A percentile compares a stretch with the other conserved stretches of the same genome.
These are phyloP conservation scores for Metschnikowia koreensis DNA, from an alignment of 805 yeast species.

Conservation along the genomic window DNA sequence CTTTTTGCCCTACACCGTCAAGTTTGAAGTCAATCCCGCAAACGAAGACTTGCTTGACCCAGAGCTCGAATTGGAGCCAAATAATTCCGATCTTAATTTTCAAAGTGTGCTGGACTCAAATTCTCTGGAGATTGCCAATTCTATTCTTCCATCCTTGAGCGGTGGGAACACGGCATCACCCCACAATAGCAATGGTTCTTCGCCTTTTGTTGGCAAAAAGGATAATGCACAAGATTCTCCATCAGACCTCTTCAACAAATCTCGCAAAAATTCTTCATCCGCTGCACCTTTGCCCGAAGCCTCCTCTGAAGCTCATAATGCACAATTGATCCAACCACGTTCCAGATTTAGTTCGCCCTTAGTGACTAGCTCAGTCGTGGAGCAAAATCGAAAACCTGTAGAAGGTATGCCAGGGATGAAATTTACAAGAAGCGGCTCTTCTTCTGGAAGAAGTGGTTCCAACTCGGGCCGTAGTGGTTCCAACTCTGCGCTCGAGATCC, in stretches of 20 bases:
- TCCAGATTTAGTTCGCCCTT: conserved; percentile 34
- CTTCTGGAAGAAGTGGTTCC: conserved; percentile 20
- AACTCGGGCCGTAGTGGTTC: conserved; percentile 11
- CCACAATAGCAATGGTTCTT: conserved; percentile 16
- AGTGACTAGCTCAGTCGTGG: conserved; percentile 35
- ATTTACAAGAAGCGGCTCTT: conserved; percentile 28
- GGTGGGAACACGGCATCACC: conserved; percentile 31
- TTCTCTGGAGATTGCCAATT: conserved; percentile 18
- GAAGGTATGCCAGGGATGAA: conserved; percentile 39
- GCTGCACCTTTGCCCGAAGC: conserved; percentile 21
- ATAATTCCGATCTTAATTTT: background rate
- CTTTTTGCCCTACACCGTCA: conserved; percentile 75
- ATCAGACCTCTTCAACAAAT: conserved; percentile 50
- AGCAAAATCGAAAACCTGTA: conserved; percentile 28
- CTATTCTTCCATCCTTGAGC: conserved; percentile 37
- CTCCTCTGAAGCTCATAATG: conserved; percentile 24
- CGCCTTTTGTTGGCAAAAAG: conserved; percentile 21
- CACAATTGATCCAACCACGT: conserved; percentile 45
- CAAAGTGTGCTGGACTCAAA: conserved; percentile 2
- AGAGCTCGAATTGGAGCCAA: conserved; percentile 7
- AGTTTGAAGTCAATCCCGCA: conserved; percentile 44
- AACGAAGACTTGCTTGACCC: conserved; percentile 11
- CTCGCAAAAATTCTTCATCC: conserved; percentile 23
- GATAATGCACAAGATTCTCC: conserved; percentile 35
- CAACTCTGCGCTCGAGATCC: conserved; percentile 1